phyloP scores from a whole-genome alignment of 441 rosid species.

The Syzygium syzygioides region DNA sequence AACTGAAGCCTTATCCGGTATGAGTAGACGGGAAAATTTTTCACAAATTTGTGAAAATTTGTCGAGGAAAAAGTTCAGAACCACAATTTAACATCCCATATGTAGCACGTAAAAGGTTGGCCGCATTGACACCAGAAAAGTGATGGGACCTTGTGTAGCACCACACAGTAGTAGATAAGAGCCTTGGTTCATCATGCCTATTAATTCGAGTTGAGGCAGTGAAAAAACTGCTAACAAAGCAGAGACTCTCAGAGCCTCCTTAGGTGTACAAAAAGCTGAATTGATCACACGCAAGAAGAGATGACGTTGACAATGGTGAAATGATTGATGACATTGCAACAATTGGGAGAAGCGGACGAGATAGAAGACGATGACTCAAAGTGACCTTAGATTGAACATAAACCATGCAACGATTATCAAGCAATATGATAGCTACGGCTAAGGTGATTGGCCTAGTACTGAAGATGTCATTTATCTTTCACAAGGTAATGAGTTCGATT shows the following conservation, averaged over 20 bases:
- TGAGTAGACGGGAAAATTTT: too few relatives aligned
- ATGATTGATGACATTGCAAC: background rate
- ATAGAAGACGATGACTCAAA: background rate
- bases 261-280: background rate
- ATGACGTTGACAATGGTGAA: background rate
- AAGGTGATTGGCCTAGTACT: background rate
- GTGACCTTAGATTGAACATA: background rate
- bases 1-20: too few relatives aligned
- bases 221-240: background rate
- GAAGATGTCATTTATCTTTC: fast-evolving
- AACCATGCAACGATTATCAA: background rate
- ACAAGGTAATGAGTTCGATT: fast-evolving
- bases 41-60: too few relatives aligned
- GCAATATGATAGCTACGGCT: background rate
- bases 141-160: background rate
- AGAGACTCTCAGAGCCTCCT: background rate
- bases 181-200: background rate
- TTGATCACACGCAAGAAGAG: background rate
- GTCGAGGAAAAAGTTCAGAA: too few relatives aligned
- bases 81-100: background rate
- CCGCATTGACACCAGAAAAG: background rate
- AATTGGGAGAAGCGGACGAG: background rate
- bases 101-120: background rate
- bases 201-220: background rate
- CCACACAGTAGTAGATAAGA: background rate